phyloP scores from a whole-genome alignment of 345 rosid genomes.

The Euphorbia peplus region DNA sequence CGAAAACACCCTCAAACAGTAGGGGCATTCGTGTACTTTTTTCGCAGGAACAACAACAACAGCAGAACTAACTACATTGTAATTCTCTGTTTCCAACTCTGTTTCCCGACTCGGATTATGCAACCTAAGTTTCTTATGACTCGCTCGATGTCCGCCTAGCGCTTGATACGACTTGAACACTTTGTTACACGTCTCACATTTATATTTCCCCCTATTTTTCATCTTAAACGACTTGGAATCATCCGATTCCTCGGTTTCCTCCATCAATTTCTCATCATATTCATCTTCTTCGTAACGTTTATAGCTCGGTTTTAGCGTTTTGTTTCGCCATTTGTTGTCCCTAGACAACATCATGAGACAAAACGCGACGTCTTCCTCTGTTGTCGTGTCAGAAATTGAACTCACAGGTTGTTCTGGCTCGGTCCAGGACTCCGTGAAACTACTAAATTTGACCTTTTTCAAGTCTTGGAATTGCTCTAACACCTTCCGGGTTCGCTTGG shows the following conservation, averaged over 20 bases:
- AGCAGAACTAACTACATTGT: slow-evolving; percentile 26
- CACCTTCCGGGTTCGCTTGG: slow-evolving; percentile 48
- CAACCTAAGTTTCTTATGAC: slow-evolving; percentile 67
- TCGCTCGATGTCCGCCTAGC: slow-evolving; percentile 87
- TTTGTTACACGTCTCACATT: slow-evolving; percentile 79
- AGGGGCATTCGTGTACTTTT: slow-evolving; percentile 78
- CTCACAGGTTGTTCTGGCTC: slow-evolving; percentile 71
- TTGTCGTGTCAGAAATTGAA: slow-evolving; percentile 68
- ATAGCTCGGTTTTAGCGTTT: slow-evolving; percentile 18
- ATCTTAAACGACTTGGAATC: slow-evolving; percentile 29
- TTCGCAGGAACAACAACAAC: slow-evolving; percentile 13
- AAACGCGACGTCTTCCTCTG: slow-evolving; percentile 88
- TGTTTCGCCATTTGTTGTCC: slow-evolving; percentile 84
- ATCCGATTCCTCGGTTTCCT: slow-evolving; percentile 39
- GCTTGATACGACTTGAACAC: slow-evolving; percentile 90
- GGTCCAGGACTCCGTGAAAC: slow-evolving; percentile 24
- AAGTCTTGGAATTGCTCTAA: slow-evolving; percentile 15
- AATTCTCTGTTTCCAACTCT: slow-evolving; percentile 32
- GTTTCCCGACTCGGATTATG: slow-evolving; percentile 23
- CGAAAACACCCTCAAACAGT: slow-evolving; percentile 69
- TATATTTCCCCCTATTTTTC: slow-evolving; percentile 51
- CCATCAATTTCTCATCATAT: slow-evolving; percentile 27
- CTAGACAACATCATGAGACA: slow-evolving; percentile 92
- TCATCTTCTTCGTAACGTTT: neutral
- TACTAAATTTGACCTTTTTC: slow-evolving; percentile 11